A percentile compares a stretch with the other conserved stretches of the same genome.
Evolutionary conservation across 2,329 filamentous ascomycete species (phyloP).

Genomic region (Pezicula radicicola): DNA sequence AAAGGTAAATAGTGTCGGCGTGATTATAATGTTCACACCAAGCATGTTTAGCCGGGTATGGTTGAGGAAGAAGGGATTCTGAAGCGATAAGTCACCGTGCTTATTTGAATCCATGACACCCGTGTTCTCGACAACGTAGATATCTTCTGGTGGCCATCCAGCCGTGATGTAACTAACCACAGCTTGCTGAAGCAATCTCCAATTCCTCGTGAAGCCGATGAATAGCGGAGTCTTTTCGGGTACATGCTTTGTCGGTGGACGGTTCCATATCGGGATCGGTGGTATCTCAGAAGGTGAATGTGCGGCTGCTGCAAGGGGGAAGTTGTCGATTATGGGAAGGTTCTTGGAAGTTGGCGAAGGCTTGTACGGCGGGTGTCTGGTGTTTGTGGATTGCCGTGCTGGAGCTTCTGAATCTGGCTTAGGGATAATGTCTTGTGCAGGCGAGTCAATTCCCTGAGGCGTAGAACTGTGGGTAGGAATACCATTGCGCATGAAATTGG

Average conservation of each 20-base stretch:
- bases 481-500: too few species aligned
- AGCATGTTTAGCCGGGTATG: slow-evolving; percentile 46
- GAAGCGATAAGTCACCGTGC: slow-evolving; percentile 42
- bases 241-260: slow-evolving; percentile 31
- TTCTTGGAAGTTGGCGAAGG: slow-evolving; percentile 1
- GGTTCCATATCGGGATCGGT: slow-evolving; percentile 41
- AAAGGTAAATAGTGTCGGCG: slow-evolving; percentile 50
- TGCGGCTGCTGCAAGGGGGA: slow-evolving; percentile 18
- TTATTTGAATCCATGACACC: slow-evolving; percentile 51
- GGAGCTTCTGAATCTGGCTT: too few species aligned
- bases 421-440: too few species aligned
- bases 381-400: neutral
- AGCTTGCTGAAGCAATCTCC: slow-evolving; percentile 48
- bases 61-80: slow-evolving; percentile 56
- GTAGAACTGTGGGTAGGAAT: too few species aligned
- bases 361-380: slow-evolving; percentile 14
- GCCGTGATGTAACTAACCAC: slow-evolving; percentile 53
- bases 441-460: too few species aligned
- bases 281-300: slow-evolving; percentile 29
- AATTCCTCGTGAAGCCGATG: slow-evolving; percentile 53
- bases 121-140: slow-evolving; percentile 58
- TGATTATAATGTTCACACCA: slow-evolving; percentile 48
- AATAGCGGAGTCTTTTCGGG: slow-evolving; percentile 46
- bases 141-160: slow-evolving; percentile 54
- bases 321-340: slow-evolving; percentile 23